Evolutionary conservation across 805 yeast genomes (phyloP).

Genomic region (Ogataea pilisensis): DNA sequence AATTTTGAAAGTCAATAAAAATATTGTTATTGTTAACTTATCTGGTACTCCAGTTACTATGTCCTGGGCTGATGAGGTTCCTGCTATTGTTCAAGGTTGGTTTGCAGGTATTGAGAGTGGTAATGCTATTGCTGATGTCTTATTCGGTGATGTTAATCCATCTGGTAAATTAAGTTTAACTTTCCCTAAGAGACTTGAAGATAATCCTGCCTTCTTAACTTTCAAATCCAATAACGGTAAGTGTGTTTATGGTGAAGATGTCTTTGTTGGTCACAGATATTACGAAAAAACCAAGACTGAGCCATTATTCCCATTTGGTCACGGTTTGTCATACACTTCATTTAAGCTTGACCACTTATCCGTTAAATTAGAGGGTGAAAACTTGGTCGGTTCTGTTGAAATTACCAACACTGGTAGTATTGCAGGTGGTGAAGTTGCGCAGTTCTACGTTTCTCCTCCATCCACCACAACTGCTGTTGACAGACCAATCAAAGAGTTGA

Average conservation of each 20-base stretch:
- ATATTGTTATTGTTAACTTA: constrained; percentile 51
- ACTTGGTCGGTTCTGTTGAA: constrained; percentile 30
- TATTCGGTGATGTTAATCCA: constrained; percentile 59
- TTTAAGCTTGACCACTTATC: constrained; percentile 40
- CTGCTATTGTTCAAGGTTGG: constrained; percentile 49
- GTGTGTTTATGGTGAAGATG: constrained; percentile 60
- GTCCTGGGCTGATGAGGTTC: constrained; percentile 46
- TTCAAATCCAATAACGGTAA: constrained; percentile 49
- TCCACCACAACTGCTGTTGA: constrained; percentile 24
- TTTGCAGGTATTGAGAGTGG: constrained; percentile 58
- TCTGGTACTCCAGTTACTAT: constrained; percentile 59
- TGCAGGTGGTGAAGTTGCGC: constrained; percentile 54
- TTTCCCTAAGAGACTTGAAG: constrained; percentile 48
- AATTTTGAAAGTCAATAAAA: constrained; percentile 43
- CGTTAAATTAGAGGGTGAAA: constrained; percentile 26
- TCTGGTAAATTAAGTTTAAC: constrained; percentile 54
- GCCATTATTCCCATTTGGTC: constrained; percentile 58
- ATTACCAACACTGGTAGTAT: constrained; percentile 46
- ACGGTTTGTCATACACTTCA: constrained; percentile 56
- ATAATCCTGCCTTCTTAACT: constrained; percentile 54
- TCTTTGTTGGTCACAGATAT: constrained; percentile 58
- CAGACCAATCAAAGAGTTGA: constrained; percentile 58
- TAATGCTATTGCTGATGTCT: constrained; percentile 54
- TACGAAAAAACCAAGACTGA: constrained; percentile 48
- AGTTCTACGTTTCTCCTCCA: constrained; percentile 44